These are phyloP conservation scores for Pythium insidiosum DNA, from an alignment of 352 stramenopile genomes.

Conservation along the genomic window DNA sequence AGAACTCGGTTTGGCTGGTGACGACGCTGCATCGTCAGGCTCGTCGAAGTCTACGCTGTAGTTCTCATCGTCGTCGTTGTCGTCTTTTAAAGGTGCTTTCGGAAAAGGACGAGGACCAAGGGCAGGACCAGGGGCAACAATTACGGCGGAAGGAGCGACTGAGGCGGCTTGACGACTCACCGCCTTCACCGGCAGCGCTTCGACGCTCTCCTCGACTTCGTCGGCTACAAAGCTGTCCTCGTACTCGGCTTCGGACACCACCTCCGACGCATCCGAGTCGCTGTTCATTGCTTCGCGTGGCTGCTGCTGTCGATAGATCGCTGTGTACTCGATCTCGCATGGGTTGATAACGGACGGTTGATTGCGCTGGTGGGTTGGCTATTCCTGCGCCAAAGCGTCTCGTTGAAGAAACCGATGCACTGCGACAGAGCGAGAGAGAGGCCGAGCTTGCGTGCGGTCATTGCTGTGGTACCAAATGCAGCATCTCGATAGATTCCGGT, in stretches of 20 bases:
- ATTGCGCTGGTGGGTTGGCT: too few species aligned
- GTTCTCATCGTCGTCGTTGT: conserved; percentile 33
- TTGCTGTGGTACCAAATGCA: too few species aligned
- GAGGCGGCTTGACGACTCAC: conserved; percentile 49
- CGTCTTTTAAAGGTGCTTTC: conserved; percentile 8
- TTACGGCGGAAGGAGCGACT: not conserved
- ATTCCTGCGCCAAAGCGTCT: too few species aligned
- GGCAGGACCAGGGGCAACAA: not conserved
- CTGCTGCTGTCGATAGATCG: conserved; percentile 1
- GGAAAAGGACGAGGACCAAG: too few species aligned
- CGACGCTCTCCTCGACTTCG: conserved; percentile 41
- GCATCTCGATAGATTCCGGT: too few species aligned
- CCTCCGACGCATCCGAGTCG: conserved; percentile 66
- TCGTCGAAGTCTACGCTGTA: conserved; percentile 78
- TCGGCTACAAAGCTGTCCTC: conserved; percentile 38
- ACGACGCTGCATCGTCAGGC: conserved; percentile 20
- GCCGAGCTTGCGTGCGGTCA: too few species aligned
- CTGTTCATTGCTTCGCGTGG: conserved; percentile 33
- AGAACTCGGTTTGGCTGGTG: not conserved
- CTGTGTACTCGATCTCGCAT: too few species aligned
- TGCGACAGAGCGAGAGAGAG: too few species aligned
- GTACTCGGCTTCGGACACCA: conserved; percentile 46
- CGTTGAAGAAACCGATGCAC: too few species aligned
- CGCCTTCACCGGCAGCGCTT: conserved; percentile 34
- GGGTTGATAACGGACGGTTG: too few species aligned